A percentile compares a stretch with the other conserved stretches of the same genome.
These are phyloP conservation scores for Fusarium metavorans DNA, from an alignment of 2,329 filamentous ascomycete species.

Conservation along the genomic window DNA sequence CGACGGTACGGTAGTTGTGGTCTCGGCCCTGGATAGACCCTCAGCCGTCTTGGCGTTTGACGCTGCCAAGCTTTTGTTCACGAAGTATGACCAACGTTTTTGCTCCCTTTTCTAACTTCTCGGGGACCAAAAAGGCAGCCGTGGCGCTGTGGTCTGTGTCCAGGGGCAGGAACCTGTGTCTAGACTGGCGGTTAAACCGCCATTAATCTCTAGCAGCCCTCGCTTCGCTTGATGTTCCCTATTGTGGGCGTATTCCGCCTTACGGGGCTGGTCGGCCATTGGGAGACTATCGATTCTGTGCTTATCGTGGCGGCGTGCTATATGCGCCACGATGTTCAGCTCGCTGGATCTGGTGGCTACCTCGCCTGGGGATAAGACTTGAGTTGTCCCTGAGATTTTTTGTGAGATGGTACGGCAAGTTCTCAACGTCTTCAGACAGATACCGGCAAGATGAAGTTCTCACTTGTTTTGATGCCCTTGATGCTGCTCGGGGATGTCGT, in stretches of 20 bases:
- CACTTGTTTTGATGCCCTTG: background rate
- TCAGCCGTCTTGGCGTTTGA: background rate
- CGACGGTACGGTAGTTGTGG: background rate
- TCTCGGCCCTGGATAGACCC: background rate
- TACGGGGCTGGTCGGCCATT: background rate
- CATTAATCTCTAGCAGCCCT: background rate
- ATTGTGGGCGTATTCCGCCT: background rate
- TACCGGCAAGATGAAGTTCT: background rate
- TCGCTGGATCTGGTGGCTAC: background rate
- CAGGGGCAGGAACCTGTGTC: background rate
- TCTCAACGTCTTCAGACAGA: background rate
- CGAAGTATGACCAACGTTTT: background rate
- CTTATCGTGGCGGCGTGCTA: background rate
- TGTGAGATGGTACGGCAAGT: background rate
- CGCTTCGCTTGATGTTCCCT: background rate
- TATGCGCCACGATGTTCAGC: background rate
- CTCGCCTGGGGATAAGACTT: background rate
- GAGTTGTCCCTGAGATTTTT: background rate
- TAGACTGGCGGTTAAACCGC: background rate
- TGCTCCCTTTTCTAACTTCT: background rate
- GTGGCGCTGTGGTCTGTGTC: background rate
- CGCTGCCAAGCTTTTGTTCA: background rate
- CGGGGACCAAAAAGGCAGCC: background rate
- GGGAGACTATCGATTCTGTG: background rate
- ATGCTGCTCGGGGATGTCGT: background rate